phyloP scores from a whole-genome alignment of 805 yeast species.

The Metschnikowia similis region DNA sequence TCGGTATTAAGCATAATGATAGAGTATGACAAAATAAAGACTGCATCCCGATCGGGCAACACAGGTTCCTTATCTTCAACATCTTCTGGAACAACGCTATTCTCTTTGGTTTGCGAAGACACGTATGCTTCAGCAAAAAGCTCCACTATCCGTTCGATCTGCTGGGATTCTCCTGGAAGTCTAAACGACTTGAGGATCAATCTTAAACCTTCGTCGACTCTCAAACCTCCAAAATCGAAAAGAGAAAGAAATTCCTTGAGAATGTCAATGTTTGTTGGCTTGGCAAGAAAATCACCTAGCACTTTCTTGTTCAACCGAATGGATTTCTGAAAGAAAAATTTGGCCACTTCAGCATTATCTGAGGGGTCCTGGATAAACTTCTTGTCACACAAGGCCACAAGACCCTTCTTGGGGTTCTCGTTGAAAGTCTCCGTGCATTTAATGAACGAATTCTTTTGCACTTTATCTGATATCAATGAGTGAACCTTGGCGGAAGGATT shows the following conservation, averaged over 20 bases:
- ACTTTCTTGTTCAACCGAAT: constrained; percentile 82
- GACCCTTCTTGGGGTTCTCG: constrained; percentile 72
- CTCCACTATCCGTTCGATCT: constrained; percentile 89
- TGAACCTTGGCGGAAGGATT: constrained; percentile 15
- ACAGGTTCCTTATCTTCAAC: constrained; percentile 36
- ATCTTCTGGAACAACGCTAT: constrained; percentile 19
- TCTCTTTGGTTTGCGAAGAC: constrained; percentile 44
- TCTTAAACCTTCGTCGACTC: constrained; percentile 93
- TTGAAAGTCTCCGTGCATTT: constrained; percentile 74
- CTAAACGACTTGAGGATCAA: constrained; percentile 77
- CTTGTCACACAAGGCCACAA: constrained; percentile 56
- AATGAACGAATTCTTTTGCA: constrained; percentile 69
- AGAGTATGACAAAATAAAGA: constrained; percentile 85
- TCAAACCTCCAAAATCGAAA: constrained; percentile 69
- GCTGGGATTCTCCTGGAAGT: constrained; percentile 96
- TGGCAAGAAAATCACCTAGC: constrained; percentile 81
- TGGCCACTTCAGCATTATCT: constrained; percentile 64
- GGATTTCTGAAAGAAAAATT: constrained; percentile 72
- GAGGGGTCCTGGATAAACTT: constrained; percentile 51
- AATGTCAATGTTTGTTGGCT: constrained; percentile 59
- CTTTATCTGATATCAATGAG: constrained; percentile 39
- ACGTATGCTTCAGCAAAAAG: constrained; percentile 80
- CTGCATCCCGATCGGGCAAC: constrained; percentile 78
- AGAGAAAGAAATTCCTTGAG: constrained; percentile 60
- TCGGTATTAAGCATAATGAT: constrained; percentile 94